Conservation (phyloP, 2,329 filamentous ascomycete species). For the Tolypocladium pustulatum region DNA sequence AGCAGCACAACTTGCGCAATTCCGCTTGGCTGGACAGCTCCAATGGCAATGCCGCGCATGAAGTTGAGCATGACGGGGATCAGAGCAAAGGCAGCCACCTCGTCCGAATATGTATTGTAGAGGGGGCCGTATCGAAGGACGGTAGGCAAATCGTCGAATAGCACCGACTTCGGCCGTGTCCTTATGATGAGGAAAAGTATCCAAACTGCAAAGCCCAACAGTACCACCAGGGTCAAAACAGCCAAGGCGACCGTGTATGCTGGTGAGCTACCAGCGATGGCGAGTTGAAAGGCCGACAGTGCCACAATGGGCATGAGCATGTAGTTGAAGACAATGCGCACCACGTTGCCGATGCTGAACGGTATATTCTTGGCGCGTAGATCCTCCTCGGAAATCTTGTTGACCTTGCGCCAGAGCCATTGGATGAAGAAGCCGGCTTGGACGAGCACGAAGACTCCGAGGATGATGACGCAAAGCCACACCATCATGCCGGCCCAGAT, state of each 20-base stretch:
- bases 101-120: constrained; percentile 96
- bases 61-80: constrained; percentile 79
- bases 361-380: constrained; percentile 84
- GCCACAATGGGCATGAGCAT: constrained; percentile 81
- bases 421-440: constrained; percentile 69
- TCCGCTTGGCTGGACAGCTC: constrained; percentile 83
- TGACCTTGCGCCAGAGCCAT: constrained; percentile 64
- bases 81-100: constrained; percentile 80
- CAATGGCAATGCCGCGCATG: constrained; percentile 79
- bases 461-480: constrained; percentile 74
- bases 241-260: constrained; percentile 64
- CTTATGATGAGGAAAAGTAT: constrained; percentile 70
- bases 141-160: constrained; percentile 89
- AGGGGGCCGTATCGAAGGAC: constrained; percentile 84
- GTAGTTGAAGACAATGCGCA: constrained; percentile 86
- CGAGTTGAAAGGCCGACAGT: constrained; percentile 83
- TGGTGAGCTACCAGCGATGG: constrained; percentile 59
- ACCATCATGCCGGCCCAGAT: constrained; percentile 93
- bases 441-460: constrained; percentile 53
- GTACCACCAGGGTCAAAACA: constrained; percentile 59
- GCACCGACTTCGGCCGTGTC: constrained; percentile 70
- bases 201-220: constrained; percentile 68
- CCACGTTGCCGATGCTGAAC: constrained; percentile 67
- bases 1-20: constrained; percentile 88
- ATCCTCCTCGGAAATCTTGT: constrained; percentile 71